These are phyloP conservation scores for Rhizophagus prolifer DNA, from an alignment of 192 early-diverging fungal species.

Conservation along the genomic window DNA sequence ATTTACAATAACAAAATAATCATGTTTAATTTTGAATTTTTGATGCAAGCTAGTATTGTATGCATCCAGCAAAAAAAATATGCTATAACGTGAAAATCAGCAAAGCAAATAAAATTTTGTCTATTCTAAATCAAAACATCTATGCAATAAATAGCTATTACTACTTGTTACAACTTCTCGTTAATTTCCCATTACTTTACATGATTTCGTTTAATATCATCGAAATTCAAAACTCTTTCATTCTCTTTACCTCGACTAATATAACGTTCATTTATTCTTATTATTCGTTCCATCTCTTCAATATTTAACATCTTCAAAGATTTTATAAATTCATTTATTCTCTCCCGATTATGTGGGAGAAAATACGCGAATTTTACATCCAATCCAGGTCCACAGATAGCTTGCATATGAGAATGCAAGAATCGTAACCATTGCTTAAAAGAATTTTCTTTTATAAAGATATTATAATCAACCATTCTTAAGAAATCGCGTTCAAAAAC, in stretches of 20 bases:
- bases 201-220: background rate
- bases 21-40: too few relatives aligned
- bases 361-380: background rate
- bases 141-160: too few relatives aligned
- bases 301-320: background rate
- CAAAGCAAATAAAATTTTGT: too few relatives aligned
- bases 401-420: background rate
- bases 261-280: background rate
- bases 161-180: too few relatives aligned
- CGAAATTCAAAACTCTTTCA: background rate
- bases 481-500: background rate
- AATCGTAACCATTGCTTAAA: background rate
- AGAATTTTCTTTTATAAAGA: background rate
- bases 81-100: too few relatives aligned
- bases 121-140: too few relatives aligned
- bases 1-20: too few relatives aligned
- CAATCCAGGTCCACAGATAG: background rate
- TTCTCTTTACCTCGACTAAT: background rate
- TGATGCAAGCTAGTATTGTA: too few relatives aligned
- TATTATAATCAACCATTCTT: background rate
- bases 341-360: background rate
- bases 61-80: too few relatives aligned
- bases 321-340: background rate
- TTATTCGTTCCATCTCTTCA: background rate
- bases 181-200: too few relatives aligned